These are phyloP conservation scores for Chamaenerion angustifolium DNA, from an alignment of 345 rosid species.

Conservation along the genomic window DNA sequence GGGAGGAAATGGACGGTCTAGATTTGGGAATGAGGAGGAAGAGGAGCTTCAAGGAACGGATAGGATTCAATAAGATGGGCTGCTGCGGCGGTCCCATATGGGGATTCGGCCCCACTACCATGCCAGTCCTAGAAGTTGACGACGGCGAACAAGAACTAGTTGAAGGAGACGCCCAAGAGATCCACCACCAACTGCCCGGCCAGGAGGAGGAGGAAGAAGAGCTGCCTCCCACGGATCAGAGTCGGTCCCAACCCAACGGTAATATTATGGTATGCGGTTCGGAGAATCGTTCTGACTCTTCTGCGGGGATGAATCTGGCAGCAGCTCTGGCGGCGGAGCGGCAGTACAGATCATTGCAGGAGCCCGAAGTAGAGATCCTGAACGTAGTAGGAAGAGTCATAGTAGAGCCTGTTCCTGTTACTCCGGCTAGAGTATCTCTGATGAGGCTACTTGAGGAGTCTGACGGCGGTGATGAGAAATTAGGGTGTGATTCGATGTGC, in stretches of 20 bases:
- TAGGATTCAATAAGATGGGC: constrained; percentile 45
- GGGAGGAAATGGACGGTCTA: constrained; percentile 39
- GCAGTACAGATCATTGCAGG: constrained; percentile 24
- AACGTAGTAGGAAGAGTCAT: constrained; percentile 1
- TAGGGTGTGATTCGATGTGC: constrained; percentile 13
- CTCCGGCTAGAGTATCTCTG: constrained; percentile 59
- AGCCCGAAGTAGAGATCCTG: constrained; percentile 9
- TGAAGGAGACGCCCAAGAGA: no score
- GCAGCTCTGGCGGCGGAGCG: constrained; percentile 81
- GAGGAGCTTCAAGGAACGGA: constrained; percentile 38
- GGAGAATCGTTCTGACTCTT: no score
- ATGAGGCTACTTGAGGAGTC: constrained; percentile 68
- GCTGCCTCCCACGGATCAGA: neutral
- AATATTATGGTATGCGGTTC: no score
- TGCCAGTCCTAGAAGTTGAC: constrained; percentile 29
- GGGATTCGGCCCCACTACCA: constrained; percentile 30
- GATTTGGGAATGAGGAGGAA: constrained; percentile 23
- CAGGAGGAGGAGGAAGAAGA: neutral
- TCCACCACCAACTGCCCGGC: no score
- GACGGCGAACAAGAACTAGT: constrained; percentile 1
- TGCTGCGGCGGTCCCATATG: constrained; percentile 66
- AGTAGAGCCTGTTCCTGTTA: no score
- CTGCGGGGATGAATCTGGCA: constrained; percentile 76
- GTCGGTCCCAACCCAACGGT: neutral
- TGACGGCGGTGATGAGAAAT: constrained; percentile 9